Evolutionary conservation across 2,329 filamentous ascomycete genomes (phyloP), one percentile per base, ranked within the genome.

Genomic region (Endoconidiophora laricicola): DNA sequence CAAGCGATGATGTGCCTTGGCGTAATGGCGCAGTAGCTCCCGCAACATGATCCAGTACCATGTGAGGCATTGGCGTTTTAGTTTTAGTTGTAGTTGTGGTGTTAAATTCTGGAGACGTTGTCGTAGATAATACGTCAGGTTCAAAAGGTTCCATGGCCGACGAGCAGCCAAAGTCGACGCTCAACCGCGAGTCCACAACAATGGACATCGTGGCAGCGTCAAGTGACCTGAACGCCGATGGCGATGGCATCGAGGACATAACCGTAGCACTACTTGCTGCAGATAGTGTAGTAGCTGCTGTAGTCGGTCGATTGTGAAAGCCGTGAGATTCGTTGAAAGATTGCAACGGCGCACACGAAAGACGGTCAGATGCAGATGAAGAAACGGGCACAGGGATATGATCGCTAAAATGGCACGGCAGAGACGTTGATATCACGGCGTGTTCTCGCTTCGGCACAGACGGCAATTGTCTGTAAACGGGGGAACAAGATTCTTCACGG

Each of bases 181-280:
- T 52, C 22, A 52, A 42, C 4, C 46, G 50, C 9, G 50, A 46
- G 26, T 52, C 50, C 16, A 52, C 45, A 26, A 52, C 41, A 40
- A 52, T 48, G 4, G 46, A 45, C 44, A 48, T 45, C 3, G 46
- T 40, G 23, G 46, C 37, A n/a, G 49, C 24, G 16, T 37, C 26
- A 9, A 52, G 41, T 2, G 45, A 37, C n/a, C 44, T 24, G 36
- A 44, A 48, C 4, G 39, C 7, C 10, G 50, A 43, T 48, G 50
- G 24, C 14, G 50, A 36, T 4, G 36, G 46, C 47, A 49, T 49
- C 12, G 40, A 41, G 6, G 26, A 29, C 16, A 36, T 46, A 9
- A 33, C 12, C 26, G 26, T 33, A 46, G 33, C 9, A 33, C 37
- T 46, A 6, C 4, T 2, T 26, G 26, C 7, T 23, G 18, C 5